phyloP scores from a whole-genome alignment of 352 stramenopile genomes.

The Phytophthora gonapodyides region DNA sequence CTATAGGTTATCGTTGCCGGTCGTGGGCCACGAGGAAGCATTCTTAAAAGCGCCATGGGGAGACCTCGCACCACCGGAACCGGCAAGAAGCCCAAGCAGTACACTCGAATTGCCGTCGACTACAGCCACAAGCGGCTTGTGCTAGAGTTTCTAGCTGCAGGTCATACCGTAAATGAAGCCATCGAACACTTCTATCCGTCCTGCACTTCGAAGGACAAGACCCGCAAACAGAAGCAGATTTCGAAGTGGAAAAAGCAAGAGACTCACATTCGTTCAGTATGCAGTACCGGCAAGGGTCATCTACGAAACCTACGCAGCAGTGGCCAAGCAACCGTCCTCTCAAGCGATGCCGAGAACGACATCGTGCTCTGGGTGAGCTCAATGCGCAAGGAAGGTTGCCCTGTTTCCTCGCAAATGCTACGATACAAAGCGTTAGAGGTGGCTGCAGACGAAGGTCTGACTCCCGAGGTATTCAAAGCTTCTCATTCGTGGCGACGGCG shows the following conservation, averaged over 20 bases:
- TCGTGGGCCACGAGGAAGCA: background rate
- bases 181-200: background rate
- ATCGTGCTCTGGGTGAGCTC: constrained; percentile 9
- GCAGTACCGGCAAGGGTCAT: background rate
- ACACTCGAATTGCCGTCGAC: constrained; percentile 14
- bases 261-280: background rate
- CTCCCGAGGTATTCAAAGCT: background rate
- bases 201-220: background rate
- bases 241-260: constrained; percentile 19
- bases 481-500: constrained; percentile 5
- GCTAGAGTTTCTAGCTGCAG: background rate
- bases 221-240: constrained; percentile 7
- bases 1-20: background rate
- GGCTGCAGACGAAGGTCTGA: constrained; percentile 4
- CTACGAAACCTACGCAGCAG: constrained; percentile 1
- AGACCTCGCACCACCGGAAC: constrained; percentile 8
- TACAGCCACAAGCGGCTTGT: constrained; percentile 10
- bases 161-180: background rate
- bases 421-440: constrained; percentile 7
- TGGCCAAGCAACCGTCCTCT: constrained; percentile 9
- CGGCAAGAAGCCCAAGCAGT: constrained; percentile 6
- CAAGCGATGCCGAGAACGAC: background rate
- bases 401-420: constrained; percentile 6
- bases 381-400: constrained; percentile 8
- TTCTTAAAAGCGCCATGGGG: background rate